phyloP scores from a whole-genome alignment of 2,329 filamentous ascomycete genomes.

The Phymatotrichopsis omnivora region DNA sequence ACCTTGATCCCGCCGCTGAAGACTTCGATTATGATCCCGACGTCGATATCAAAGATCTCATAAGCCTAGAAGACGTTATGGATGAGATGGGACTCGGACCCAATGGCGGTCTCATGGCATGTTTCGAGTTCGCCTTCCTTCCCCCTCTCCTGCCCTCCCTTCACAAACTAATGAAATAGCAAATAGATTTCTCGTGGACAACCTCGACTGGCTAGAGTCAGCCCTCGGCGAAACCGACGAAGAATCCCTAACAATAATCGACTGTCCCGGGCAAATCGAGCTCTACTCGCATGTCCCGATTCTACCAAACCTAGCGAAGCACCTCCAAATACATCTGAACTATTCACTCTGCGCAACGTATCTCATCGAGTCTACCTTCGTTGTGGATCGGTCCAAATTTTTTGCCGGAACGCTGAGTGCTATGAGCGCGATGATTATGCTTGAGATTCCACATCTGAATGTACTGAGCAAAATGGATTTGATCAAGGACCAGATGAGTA shows the following conservation, averaged over 20 bases:
- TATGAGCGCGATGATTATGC: constrained; percentile 98
- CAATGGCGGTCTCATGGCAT: constrained; percentile 89
- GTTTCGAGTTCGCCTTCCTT: constrained; percentile 55
- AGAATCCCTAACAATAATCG: constrained; percentile 93
- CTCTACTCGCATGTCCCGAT: constrained; percentile 96
- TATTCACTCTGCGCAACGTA: constrained; percentile 71
- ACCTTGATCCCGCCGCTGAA: constrained; percentile 93
- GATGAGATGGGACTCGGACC: constrained; percentile 84
- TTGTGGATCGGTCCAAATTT: constrained; percentile 93
- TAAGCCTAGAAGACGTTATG: constrained; percentile 92
- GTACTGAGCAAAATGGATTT: constrained; percentile 97
- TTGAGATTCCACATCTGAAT: constrained; percentile 94
- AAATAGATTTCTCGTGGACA: constrained; percentile 66
- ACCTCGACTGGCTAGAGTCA: constrained; percentile 73
- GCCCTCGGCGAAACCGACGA: constrained; percentile 77
- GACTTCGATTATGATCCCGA: constrained; percentile 84
- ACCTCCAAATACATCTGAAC: constrained; percentile 63
- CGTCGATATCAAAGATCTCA: constrained; percentile 90
- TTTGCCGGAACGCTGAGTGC: constrained; percentile 91
- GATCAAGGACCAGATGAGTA: constrained; percentile 76
- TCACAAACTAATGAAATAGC: not conserved
- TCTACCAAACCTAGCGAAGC: constrained; percentile 70
- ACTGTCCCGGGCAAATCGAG: constrained; percentile 98
- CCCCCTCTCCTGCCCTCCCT: not conserved
- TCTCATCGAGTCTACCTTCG: constrained; percentile 88